Evolutionary conservation across 2,329 filamentous ascomycete species (phyloP), one percentile per base, ranked within the genome.

Genomic region (Daldinia eschscholtzii): DNA sequence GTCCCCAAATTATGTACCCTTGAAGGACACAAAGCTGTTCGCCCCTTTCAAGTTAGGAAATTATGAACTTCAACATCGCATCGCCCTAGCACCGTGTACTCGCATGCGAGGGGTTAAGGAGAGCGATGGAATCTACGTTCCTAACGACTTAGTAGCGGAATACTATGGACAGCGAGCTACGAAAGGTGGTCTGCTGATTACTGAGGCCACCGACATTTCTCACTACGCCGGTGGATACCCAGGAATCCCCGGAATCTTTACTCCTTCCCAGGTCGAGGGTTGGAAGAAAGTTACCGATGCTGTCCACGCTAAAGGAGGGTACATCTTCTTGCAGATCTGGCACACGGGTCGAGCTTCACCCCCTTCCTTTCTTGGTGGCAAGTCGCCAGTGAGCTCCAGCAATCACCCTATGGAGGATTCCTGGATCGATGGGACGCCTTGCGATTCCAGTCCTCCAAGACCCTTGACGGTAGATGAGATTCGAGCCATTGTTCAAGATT

Each of bases 381-480:
- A 73, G 30, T 35, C 72, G 68, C 59, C 78, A 71, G 62, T 78
- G 20, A 72, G 68, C 9, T 73, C 73, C 9, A 70, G 68, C 9
- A 77, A 53, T 41, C 74, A 20, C 76, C 74, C 52, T 71, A 80
- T 81, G 37, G 76, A 74, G 37, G 76, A 74, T 4, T 72, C 75
- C 26, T 76, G 79, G 2, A 73, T 75, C 18, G 71, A 74, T 13
- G 79, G 80, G 13, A 76, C 71, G 52, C 71, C 70, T 9, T 73
- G 74, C 23, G 74, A 75, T 33, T 71, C 75, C 9, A 61, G 57
- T 30, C 91, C 91, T 1, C 88, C 64, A 39, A 74, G 85, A 61
- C 88, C 84, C 18, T 88, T 94, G 87, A 89, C 87, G 0, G 80
- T 86, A 18, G 80, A 84, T 1, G 91, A 93, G 55, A 94, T 94